These are phyloP conservation scores for Fusarium aywerte DNA, from an alignment of 2,329 filamentous ascomycete genomes.

Conservation along the genomic window DNA sequence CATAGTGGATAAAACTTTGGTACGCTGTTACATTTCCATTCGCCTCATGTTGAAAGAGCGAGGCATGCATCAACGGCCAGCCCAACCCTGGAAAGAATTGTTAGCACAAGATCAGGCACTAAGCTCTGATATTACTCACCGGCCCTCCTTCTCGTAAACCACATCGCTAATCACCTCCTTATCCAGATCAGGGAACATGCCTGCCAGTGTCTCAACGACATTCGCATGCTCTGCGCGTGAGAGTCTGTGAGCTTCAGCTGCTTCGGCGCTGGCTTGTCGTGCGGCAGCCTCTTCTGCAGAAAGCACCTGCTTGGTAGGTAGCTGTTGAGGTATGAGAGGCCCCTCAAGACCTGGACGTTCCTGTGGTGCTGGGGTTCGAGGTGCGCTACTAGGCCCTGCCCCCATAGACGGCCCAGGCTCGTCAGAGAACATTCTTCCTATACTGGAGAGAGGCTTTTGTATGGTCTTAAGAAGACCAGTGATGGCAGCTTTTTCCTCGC, in stretches of 20 bases:
- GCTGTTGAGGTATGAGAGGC: slow-evolving; percentile 48
- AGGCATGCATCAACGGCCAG: slow-evolving; percentile 88
- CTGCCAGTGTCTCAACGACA: slow-evolving; percentile 90
- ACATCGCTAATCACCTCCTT: slow-evolving; percentile 96
- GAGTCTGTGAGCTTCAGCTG: slow-evolving; percentile 85
- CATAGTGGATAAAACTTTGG: neutral
- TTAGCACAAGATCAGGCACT: slow-evolving; percentile 7
- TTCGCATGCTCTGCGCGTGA: slow-evolving; percentile 87
- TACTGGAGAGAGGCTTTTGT: slow-evolving; percentile 88
- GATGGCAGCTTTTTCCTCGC: slow-evolving; percentile 83
- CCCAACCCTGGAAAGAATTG: slow-evolving; percentile 69
- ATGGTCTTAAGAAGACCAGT: slow-evolving; percentile 88
- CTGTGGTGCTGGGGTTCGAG: slow-evolving; percentile 53
- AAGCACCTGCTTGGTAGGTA: slow-evolving; percentile 58
- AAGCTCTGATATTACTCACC: slow-evolving; percentile 65
- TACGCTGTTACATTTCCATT: slow-evolving; percentile 10
- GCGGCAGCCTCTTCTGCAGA: slow-evolving; percentile 89
- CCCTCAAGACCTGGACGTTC: slow-evolving; percentile 49
- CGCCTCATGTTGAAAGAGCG: slow-evolving; percentile 65
- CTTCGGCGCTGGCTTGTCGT: slow-evolving; percentile 88
- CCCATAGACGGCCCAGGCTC: slow-evolving; percentile 58
- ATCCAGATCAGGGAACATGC: slow-evolving; percentile 97
- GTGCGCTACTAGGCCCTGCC: slow-evolving; percentile 47
- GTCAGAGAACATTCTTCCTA: slow-evolving; percentile 93
- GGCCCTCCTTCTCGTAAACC: slow-evolving; percentile 92